These are phyloP conservation scores for Dicorynia guianensis DNA, from an alignment of 306 rosid species.

Conservation along the genomic window DNA sequence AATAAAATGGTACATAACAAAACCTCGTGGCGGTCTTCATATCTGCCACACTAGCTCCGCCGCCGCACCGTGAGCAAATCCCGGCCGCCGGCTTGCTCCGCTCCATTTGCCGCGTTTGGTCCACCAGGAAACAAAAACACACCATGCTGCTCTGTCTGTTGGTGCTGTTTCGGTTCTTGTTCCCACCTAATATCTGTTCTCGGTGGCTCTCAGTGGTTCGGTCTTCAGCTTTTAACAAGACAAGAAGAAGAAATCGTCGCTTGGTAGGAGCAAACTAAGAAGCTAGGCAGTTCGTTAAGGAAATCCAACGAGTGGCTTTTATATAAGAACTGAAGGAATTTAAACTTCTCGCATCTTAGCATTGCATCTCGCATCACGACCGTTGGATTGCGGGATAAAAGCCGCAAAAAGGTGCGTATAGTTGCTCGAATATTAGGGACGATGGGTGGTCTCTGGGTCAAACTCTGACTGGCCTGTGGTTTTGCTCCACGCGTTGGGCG, in stretches of 20 bases:
- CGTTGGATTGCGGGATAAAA: background rate
- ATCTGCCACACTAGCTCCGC: conserved; percentile 90
- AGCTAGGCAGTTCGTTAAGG: background rate
- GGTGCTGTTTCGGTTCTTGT: background rate
- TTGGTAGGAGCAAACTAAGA: background rate
- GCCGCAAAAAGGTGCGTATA: background rate
- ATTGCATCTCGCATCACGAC: background rate
- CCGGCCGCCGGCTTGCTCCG: conserved; percentile 93
- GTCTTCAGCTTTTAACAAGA: too few relatives aligned
- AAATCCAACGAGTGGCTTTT: background rate
- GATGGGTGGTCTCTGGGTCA: background rate
- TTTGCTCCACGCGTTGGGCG: conserved; percentile 20
- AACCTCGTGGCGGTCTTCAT: conserved; percentile 87
- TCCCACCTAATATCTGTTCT: too few relatives aligned
- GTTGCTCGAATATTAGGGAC: background rate
- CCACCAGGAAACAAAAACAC: conserved; percentile 82
- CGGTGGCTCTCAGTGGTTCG: too few relatives aligned
- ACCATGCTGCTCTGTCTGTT: conserved; percentile 54
- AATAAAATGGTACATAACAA: conserved; percentile 80
- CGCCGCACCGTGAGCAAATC: conserved; percentile 83
- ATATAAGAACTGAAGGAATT: background rate
- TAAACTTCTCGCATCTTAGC: conserved; percentile 35
- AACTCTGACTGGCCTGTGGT: background rate
- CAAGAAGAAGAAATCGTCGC: too few relatives aligned
- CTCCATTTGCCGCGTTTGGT: conserved; percentile 66